Base-by-base conservation (phyloP, 2,329 filamentous ascomycete genomes). In the Penicillium sp. region DNA sequence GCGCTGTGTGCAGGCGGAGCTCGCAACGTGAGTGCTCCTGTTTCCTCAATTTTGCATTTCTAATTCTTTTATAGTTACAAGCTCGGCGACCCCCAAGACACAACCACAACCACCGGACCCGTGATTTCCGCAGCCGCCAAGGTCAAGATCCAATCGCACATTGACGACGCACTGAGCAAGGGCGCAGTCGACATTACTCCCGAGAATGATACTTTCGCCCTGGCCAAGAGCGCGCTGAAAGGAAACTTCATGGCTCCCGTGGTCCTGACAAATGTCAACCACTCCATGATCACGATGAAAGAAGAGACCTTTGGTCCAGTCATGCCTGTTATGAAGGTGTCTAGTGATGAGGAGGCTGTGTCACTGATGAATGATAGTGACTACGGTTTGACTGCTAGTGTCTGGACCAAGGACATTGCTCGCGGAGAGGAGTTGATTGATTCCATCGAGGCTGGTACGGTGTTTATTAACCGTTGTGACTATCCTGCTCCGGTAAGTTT, bases 241-340 rank as follows among this genome's bases (percentile, higher is more conserved):
- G 89, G 89, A 47, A 95, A 95, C 74, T 96, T 87, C 66, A 83
- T 95, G 56, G 82, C 83, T 64, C 91, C 91, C 12, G 90, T 87
- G 4, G 79, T 96, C 23, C 76, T 96, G 50, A 86, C 81, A 8
- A 80, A 83, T 58, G 88, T 92, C 53, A 82, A 84, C 55, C 90
- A 95, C 72, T 77, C 76, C 53, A 95, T 95, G 90, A 73, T 75
- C 4, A 85, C 95, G 54, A 95, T 95, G 88, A 88, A 78, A 15
- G 89, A 95, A 58, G 91, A 96, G 75, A 95, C 90, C 0, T 96
- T 96, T 64, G 91, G 91, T 0, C 91, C 91, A 0, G 82, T 95
- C 18, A 90, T 95, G 60, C 85, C 89, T 0, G 81, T 95, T 15
- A 89, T 91, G 83, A 88, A 87, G 69, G 89, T 95, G 52, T 81